Evolutionary conservation across 2,329 filamentous ascomycete species (phyloP).

Genomic region (Fusarium kyushuense): DNA sequence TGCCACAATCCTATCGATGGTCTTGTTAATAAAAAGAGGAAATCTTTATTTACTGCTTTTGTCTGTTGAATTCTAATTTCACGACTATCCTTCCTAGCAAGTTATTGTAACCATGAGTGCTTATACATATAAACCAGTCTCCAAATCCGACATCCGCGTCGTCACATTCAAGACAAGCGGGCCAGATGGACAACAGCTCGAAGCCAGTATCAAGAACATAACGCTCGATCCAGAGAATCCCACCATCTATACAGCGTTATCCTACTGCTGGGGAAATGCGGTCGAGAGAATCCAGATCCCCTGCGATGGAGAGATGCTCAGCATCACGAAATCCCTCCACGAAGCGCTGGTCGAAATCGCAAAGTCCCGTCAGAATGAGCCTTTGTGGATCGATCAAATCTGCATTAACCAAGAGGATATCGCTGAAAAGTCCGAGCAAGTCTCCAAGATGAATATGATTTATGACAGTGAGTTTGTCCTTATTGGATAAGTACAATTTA

Average conservation of each 20-base stretch:
- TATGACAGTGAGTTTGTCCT: conserved; percentile 27
- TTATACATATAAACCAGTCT: conserved; percentile 27
- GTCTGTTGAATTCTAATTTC: fast-evolving
- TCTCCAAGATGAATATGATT: conserved; percentile 35
- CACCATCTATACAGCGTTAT: conserved; percentile 30
- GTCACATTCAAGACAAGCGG: not conserved
- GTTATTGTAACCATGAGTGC: not conserved
- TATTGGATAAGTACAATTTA: fast-evolving
- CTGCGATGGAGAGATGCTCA: conserved; percentile 16
- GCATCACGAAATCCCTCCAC: conserved; percentile 24
- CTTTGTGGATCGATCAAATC: conserved; percentile 39
- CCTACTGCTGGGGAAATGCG: conserved; percentile 33
- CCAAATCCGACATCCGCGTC: conserved; percentile 28
- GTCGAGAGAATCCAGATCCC: conserved; percentile 2
- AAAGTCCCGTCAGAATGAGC: conserved; percentile 19
- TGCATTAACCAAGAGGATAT: conserved; percentile 36
- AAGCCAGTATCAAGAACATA: conserved; percentile 25
- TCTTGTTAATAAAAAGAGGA: not conserved
- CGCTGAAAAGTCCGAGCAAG: conserved; percentile 27
- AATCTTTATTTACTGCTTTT: fast-evolving
- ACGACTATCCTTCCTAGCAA: fast-evolving
- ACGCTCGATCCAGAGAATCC: conserved; percentile 27
- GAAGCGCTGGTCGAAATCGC: conserved; percentile 19
- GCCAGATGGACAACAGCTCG: not conserved
- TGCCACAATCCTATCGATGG: not conserved